Conservation (phyloP, 768 basidiomycete genomes). For the Phanerochaete sordida region DNA sequence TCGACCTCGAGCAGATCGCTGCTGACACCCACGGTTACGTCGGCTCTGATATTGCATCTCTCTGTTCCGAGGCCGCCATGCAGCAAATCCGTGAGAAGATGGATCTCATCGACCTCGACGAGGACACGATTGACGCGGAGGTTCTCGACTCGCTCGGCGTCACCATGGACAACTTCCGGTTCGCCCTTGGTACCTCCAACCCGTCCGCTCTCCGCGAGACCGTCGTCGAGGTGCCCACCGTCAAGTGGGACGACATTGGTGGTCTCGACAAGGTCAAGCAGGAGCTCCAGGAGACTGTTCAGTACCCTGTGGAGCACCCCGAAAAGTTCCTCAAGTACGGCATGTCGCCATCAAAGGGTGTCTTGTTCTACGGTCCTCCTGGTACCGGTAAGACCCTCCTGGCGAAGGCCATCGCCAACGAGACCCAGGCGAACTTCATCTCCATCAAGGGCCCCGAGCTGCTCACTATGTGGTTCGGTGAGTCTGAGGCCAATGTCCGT, state of each 20-base stretch:
- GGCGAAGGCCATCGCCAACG: slow-evolving; percentile 98
- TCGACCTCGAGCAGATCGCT: slow-evolving; percentile 98
- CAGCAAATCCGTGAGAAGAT: slow-evolving; percentile 99
- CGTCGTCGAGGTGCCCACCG: slow-evolving; percentile 97
- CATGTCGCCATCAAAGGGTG: slow-evolving; percentile 99
- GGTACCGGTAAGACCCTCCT: slow-evolving; percentile 99
- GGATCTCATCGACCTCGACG: slow-evolving; percentile 93
- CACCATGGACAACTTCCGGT: slow-evolving; percentile 99
- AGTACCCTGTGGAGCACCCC: slow-evolving; percentile 99
- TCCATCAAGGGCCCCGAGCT: slow-evolving; percentile 99
- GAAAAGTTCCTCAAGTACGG: slow-evolving; percentile 99
- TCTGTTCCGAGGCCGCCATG: slow-evolving; percentile 99
- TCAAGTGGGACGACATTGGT: slow-evolving; percentile 99
- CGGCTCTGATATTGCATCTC: slow-evolving; percentile 94
- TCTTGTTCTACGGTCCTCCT: slow-evolving; percentile 98
- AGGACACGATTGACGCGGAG: slow-evolving; percentile 99
- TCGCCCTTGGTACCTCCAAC: slow-evolving; percentile 95
- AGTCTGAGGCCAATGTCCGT: slow-evolving; percentile 99
- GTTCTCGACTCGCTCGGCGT: slow-evolving; percentile 98
- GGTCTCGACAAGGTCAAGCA: slow-evolving; percentile 99
- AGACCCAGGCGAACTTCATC: slow-evolving; percentile 99
- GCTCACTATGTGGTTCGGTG: slow-evolving; percentile 99
- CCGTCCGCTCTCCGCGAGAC: slow-evolving; percentile 99
- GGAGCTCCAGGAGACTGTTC: slow-evolving; percentile 98
- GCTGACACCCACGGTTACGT: slow-evolving; percentile 99